Evolutionary conservation across 495 filamentous ascomycete genomes (phyloP), one percentile per base, ranked within the genome.

Genomic region (Hypoxylon intermedium): DNA sequence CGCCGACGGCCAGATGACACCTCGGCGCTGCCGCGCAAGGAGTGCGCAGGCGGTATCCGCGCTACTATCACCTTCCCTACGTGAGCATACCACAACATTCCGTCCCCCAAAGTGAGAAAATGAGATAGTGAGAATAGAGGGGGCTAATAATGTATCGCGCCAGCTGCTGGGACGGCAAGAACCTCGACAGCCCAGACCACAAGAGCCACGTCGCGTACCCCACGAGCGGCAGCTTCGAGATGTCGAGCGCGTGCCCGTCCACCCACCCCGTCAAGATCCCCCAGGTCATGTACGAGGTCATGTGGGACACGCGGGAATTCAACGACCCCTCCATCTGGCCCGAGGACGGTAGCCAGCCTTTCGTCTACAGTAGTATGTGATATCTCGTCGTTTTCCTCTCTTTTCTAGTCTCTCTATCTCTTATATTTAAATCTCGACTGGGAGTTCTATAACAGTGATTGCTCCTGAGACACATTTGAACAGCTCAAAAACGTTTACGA

Each of bases 61-160:
- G 72, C 76, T 0, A 81, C 76, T 12, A 76, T 80, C 36, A 79
- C 77, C 0, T 81, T 79, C 63, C 78, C 78, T 0, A 81, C 78
- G 67, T 69, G 52, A 69, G 67, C 43, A 12, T 20, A 12, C 6
- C 36, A 2, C 19, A 23, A 5, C 44, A 51, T 31, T 36, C 55
- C 28, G 60, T 65, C 62, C 49, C 55, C 31, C 15, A 30, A 11
- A 33, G 23, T 13, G 24, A 18, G n/a, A n/a, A n/a, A n/a, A n/a
- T n/a, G n/a, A 47, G 6, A 1, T n/a, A 47, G n/a, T n/a, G 23
- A 58, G 63, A 51, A 51, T 63, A 19, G 61, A 60, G 54, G 61
- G 54, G 53, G 44, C 38, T 44, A 50, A 43, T 2, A 55, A 53
- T 57, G 19, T 56, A 24, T 41, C 20, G n/a, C n/a, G n/a, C 6